phyloP scores from a whole-genome alignment of 768 basidiomycete genomes.

The Naematelia aurantialba region DNA sequence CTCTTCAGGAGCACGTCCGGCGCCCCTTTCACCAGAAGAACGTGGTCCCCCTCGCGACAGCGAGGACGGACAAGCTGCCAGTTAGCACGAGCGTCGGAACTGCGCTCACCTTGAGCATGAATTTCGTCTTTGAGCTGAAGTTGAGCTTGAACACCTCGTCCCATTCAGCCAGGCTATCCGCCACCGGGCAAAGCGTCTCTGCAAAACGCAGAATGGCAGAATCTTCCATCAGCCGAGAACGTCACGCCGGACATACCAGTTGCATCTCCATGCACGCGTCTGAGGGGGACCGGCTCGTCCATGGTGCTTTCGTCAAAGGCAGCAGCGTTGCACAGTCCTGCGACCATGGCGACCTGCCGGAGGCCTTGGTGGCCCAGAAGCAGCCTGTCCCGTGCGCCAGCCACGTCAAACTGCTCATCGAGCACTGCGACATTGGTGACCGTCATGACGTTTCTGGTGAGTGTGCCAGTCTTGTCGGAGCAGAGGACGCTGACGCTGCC shows the following conservation, averaged over 20 bases:
- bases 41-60: conserved; percentile 17
- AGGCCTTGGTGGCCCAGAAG: conserved; percentile 9
- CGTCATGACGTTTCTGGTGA: conserved; percentile 63
- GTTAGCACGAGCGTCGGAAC: neutral
- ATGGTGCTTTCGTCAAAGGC: conserved; percentile 52
- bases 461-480: conserved; percentile 57
- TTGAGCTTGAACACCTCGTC: conserved; percentile 39
- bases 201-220: conserved; percentile 59
- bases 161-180: conserved; percentile 46
- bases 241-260: conserved; percentile 46
- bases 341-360: conserved; percentile 49
- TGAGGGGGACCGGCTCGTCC: conserved; percentile 36
- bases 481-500: conserved; percentile 62
- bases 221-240: conserved; percentile 41
- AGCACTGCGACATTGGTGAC: conserved; percentile 56
- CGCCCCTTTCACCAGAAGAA: conserved; percentile 61
- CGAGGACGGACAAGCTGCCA: conserved; percentile 11
- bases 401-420: conserved; percentile 35
- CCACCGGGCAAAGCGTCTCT: conserved; percentile 31
- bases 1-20: conserved; percentile 54
- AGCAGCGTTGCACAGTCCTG: conserved; percentile 59
- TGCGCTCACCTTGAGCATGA: conserved; percentile 55
- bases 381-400: conserved; percentile 32
- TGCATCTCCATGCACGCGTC: conserved; percentile 57
- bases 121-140: conserved; percentile 58